Base-by-base conservation (phyloP, 2,329 filamentous ascomycete species). In the Alternaria hordeiaustralica region DNA sequence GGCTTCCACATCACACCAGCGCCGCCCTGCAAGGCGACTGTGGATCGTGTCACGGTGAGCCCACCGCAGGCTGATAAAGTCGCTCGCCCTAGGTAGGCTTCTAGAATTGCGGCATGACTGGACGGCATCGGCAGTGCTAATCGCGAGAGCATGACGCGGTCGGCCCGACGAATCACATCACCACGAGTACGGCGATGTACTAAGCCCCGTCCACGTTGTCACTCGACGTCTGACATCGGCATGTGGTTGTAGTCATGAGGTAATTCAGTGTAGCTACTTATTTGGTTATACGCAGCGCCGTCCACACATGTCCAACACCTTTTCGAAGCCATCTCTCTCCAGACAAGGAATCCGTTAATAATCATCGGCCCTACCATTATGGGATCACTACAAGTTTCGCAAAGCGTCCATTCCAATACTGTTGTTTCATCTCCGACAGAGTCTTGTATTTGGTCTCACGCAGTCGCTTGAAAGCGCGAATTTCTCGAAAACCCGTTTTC, bases 41-140 rank as follows among this genome's bases (percentile, higher is more conserved):
- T 64, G 49, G 50, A 69, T 73, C 71, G 64, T 72, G 61, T 66
- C 67, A 74, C 65, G 13, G 62, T 72, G 65, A 65, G 63, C 66
- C 66, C 70, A 74, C 63, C 26, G 15, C 9, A 57, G 55, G 68
- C 68, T 61, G 61, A 64, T 58, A 28, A 62, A 62, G 50, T 61
- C 68, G 62, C 55, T 33, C 13, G 30, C 10, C 36, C 44, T 49
- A 12, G 41, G 25, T 49, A 12, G 41, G 25, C 46, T 58, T 54
- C 49, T 53, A 33, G 49, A 53, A 33, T 46, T 33, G 57, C 49
- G 50, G 56, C 49, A 44, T 23, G 13, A 30, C 36, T 30, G 21
- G 28, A 26, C 12, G 13, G 8, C n/a, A 43, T 50, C 43, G 43
- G 49, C 55, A 20, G 23, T 43, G 30, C 30, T 36, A 47, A 50